A percentile compares a stretch with the other conserved stretches of the same genome.
Evolutionary conservation across 257 asterid genomes (phyloP).

Genomic region (Solanum clarkiae): DNA sequence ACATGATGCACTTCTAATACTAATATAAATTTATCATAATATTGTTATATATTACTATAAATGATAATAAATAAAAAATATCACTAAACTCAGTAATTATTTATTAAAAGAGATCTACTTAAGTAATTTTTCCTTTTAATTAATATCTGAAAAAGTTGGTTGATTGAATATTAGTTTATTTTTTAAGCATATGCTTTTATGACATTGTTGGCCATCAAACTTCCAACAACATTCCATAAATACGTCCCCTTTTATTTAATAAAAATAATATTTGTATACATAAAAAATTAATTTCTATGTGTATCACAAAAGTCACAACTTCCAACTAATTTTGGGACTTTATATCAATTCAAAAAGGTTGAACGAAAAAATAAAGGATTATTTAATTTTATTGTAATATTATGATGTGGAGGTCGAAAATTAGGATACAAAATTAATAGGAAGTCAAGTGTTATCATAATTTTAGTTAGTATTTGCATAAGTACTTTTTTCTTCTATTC

Average conservation of each 20-base stretch:
- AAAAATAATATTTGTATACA: too few species aligned
- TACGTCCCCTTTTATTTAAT: neutral
- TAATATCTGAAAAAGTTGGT: neutral
- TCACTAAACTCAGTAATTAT: too few species aligned
- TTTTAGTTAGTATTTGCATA: neutral
- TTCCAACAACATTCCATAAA: slow-evolving; percentile 1
- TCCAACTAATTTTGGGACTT: neutral
- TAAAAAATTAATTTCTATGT: too few species aligned
- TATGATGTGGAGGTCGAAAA: neutral
- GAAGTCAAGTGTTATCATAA: neutral
- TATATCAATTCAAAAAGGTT: neutral
- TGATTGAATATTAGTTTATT: neutral
- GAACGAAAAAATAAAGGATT: neutral
- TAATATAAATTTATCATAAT: too few species aligned
- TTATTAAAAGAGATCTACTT: too few species aligned
- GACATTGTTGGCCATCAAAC: neutral
- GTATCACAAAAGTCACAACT: neutral
- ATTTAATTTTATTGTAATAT: neutral
- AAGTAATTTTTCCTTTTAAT: neutral
- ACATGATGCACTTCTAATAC: too few species aligned
- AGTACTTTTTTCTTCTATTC: neutral
- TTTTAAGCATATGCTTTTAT: neutral
- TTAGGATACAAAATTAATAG: neutral
- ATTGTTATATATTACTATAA: too few species aligned
- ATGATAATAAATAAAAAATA: too few species aligned